A percentile compares a stretch with the other conserved stretches of the same genome.
Evolutionary conservation across 2,329 filamentous ascomycete genomes (phyloP).

Genomic region (Fusarium brevicatenulatum): DNA sequence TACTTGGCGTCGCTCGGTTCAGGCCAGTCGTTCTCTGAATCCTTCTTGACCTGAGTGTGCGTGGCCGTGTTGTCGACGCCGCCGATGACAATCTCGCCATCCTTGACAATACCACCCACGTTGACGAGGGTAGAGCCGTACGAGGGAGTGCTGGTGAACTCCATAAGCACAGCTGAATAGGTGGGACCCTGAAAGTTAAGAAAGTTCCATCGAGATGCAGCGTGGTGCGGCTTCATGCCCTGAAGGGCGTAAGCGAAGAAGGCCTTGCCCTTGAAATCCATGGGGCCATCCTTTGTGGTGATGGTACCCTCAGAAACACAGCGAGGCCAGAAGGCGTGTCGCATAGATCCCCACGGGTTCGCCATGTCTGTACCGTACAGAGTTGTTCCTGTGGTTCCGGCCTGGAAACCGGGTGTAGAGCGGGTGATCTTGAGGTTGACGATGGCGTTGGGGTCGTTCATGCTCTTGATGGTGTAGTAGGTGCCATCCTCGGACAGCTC

Average conservation of each 20-base stretch:
- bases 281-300: slow-evolving; percentile 80
- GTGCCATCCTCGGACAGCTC: slow-evolving; percentile 87
- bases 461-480: slow-evolving; percentile 89
- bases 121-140: slow-evolving; percentile 88
- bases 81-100: slow-evolving; percentile 81
- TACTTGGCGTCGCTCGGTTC: slow-evolving; percentile 81
- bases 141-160: slow-evolving; percentile 92
- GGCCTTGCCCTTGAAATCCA: slow-evolving; percentile 83
- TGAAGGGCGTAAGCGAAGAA: slow-evolving; percentile 88
- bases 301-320: slow-evolving; percentile 85
- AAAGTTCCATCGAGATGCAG: slow-evolving; percentile 93
- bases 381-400: slow-evolving; percentile 84
- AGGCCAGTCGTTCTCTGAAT: slow-evolving; percentile 86
- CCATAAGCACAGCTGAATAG: slow-evolving; percentile 92
- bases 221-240: slow-evolving; percentile 99
- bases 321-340: slow-evolving; percentile 94
- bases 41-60: slow-evolving; percentile 76
- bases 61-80: slow-evolving; percentile 71
- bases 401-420: slow-evolving; percentile 81
- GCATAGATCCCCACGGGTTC: slow-evolving; percentile 92
- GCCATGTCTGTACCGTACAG: slow-evolving; percentile 86
- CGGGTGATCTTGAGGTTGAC: slow-evolving; percentile 88
- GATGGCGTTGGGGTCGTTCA: slow-evolving; percentile 80
- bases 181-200: slow-evolving; percentile 87
- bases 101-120: slow-evolving; percentile 83